Conservation (phyloP, 2,329 filamentous ascomycete genomes). For the Fusarium sp. region DNA sequence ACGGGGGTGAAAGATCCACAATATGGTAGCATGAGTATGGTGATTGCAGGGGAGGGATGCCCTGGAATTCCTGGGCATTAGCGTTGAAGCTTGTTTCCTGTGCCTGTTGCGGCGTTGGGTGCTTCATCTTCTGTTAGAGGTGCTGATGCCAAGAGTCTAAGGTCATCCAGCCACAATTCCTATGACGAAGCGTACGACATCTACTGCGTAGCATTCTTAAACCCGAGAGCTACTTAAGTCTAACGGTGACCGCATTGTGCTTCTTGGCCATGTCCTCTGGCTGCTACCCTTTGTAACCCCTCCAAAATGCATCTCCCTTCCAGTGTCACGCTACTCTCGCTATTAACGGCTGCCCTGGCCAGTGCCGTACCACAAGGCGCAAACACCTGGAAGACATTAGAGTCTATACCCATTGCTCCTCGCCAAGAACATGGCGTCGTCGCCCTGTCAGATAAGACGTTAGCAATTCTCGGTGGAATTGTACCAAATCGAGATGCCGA, state of each 20-base stretch:
- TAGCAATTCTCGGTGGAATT: constrained; percentile 51
- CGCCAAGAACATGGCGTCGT: constrained; percentile 50
- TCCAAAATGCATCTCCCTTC: constrained; percentile 14
- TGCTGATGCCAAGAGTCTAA: constrained; percentile 25
- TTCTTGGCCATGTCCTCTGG: neutral
- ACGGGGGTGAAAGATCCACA: no score
- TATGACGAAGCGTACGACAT: constrained; percentile 15
- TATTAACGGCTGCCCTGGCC: constrained; percentile 18
- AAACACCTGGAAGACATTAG: constrained; percentile 42
- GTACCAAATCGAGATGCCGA: constrained; percentile 32
- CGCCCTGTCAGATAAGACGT: constrained; percentile 39
- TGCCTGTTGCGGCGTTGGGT: constrained; percentile 22
- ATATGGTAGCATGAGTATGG: no score
- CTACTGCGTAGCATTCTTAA: neutral
- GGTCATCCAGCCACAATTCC: constrained; percentile 27
- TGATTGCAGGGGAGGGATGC: neutral
- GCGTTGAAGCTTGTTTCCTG: constrained; percentile 14
- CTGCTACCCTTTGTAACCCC: neutral
- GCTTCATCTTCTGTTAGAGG: constrained; percentile 32
- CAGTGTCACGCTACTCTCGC: neutral
- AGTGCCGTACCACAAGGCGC: constrained; percentile 14
- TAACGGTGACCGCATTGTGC: constrained; percentile 7
- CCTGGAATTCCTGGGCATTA: neutral
- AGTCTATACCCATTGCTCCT: constrained; percentile 44
- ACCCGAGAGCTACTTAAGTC: constrained; percentile 18